A percentile compares a stretch with the other conserved stretches of the same genome.
phyloP scores from a whole-genome alignment of 1,284 basidiomycete species.

The Austroboletus rostrupii region DNA sequence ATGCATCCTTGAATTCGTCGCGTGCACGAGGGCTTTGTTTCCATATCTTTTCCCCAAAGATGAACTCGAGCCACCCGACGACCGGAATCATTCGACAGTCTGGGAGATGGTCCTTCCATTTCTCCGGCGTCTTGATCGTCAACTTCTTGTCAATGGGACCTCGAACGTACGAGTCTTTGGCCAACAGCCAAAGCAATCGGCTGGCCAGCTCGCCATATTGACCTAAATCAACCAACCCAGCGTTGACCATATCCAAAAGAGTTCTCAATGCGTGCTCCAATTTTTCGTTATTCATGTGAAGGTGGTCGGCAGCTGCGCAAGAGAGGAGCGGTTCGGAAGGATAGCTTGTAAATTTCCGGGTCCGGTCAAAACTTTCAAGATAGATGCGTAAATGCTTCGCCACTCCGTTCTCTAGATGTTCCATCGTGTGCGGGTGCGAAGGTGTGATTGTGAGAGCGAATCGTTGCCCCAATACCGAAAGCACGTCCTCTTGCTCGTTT shows the following conservation, averaged over 20 bases:
- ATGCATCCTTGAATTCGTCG: constrained; percentile 2
- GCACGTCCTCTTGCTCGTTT: not conserved
- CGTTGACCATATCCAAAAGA: not conserved
- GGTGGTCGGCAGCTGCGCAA: not conserved
- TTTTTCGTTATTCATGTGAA: not conserved
- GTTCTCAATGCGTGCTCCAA: not conserved
- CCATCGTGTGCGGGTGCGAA: constrained; percentile 6
- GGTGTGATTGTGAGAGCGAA: constrained; percentile 6
- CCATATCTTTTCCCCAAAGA: constrained; percentile 7
- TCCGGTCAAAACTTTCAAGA: constrained; percentile 5
- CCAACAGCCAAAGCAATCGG: constrained; percentile 11
- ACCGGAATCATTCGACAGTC: constrained; percentile 9
- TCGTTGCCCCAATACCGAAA: constrained; percentile 10
- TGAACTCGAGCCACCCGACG: constrained; percentile 8
- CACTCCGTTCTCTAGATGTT: constrained; percentile 2
- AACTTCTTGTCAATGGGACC: too few species aligned
- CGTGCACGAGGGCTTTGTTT: not conserved
- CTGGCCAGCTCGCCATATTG: constrained; percentile 7
- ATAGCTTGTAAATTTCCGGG: constrained; percentile 7
- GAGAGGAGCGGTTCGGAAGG: constrained; percentile 13
- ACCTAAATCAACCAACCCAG: constrained; percentile 10
- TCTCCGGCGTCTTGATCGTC: not conserved
- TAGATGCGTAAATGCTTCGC: constrained; percentile 8
- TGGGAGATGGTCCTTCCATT: not conserved
- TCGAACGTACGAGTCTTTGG: constrained; percentile 14